Evolutionary conservation across 805 yeast genomes (phyloP), one percentile per base, ranked within the genome.

Genomic region (Kluyveromyces dobzhanskii): DNA sequence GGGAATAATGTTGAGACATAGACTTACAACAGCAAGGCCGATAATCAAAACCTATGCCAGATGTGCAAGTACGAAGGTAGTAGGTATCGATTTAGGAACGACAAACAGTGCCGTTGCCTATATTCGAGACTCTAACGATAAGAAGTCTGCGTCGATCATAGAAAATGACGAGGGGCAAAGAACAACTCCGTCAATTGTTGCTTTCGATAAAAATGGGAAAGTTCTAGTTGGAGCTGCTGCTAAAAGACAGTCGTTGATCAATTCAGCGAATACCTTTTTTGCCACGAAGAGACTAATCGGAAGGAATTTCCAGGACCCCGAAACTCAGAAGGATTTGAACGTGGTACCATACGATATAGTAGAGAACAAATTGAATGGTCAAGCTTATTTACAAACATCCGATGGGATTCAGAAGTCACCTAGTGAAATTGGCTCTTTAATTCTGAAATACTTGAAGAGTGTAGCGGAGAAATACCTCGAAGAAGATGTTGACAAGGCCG

Each of bases 231-330:
- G 94, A 32, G 66, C 69, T 12, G 71, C 80, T 13, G 94, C 94
- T 5, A 80, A 76, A 59, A 69, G 92, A 59, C 94, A 84, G 57
- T 82, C 87, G 1, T 70, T 73, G 28, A 69, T 84, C 28, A 84
- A 84, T 61, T 79, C 88, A 1, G 78, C 73, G 49, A 80, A 83
- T 56, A 84, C 94, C 0, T 77, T 84, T 50, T 82, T 76, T 51
- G 90, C 92, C 34, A 84, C 92, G 26, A 84, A 84, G 63, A 70
- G 94, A 64, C 61, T 84, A 45, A 83, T 84, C 44, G 94, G 94
- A 27, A 67, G 90, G 50, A 69, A 76, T 46, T 82, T 69, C 53
- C 69, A 69, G 31, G 92, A 83, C 47, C 66, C 64, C 6, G 90
- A 81, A 58, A 83, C 79, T 17, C 86, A 80, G 58, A 67, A 72